Evolutionary conservation across 768 basidiomycete genomes (phyloP).

Genomic region (Serendipita sp.): DNA sequence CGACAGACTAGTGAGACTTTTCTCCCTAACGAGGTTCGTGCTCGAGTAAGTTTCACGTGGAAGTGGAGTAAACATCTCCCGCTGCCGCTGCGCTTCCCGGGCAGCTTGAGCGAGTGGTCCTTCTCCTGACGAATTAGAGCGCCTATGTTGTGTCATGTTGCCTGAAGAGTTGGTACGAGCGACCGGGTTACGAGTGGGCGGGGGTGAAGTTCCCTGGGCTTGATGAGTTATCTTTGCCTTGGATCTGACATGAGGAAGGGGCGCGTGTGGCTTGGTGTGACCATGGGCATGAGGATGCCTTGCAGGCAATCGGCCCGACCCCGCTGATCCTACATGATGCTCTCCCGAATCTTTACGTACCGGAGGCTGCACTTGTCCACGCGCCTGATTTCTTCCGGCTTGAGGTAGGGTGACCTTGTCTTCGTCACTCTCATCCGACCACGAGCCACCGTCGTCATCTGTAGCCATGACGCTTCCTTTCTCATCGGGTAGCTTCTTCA

Average conservation of each 20-base stretch:
- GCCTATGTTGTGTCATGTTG: background rate
- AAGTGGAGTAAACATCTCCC: slow-evolving; percentile 35
- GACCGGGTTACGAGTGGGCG: background rate
- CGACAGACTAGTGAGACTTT: slow-evolving; percentile 32
- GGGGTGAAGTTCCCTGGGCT: background rate
- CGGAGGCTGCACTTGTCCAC: background rate
- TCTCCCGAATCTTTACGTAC: background rate
- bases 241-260: background rate
- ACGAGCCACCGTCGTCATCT: background rate
- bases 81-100: slow-evolving; percentile 43
- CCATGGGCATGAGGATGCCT: background rate
- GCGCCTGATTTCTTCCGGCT: background rate
- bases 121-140: background rate
- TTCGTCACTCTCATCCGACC: background rate
- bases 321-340: background rate
- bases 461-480: background rate
- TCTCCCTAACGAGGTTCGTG: background rate
- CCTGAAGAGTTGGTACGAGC: background rate
- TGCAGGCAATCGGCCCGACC: background rate
- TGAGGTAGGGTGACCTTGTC: background rate
- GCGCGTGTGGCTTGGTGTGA: background rate
- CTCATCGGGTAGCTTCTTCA: background rate
- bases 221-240: background rate
- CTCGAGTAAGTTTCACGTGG: slow-evolving; percentile 12
- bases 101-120: slow-evolving; percentile 29